Base-by-base conservation (phyloP, 352 stramenopile species). In the Thraustotheca clavata region DNA sequence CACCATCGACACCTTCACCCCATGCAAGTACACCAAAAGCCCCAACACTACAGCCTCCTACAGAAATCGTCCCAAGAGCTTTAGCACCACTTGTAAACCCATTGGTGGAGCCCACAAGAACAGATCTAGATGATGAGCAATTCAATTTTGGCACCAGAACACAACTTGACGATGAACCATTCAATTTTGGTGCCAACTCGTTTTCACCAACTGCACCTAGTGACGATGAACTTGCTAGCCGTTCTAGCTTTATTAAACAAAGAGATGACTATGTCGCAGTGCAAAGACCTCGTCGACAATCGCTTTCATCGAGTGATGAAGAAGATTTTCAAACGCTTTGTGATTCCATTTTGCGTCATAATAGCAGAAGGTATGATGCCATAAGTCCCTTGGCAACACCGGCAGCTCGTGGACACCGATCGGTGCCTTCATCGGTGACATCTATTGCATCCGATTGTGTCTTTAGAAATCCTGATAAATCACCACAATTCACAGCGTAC, bases 251-350 rank as follows among this genome's bases (percentile, higher is more conserved):
- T 29, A 2, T 31, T 40, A 12, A 34, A 54, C 6, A 49, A 20
- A 20, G 35, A 14, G 2, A 14, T 31, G 7, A 24, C n/a, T 24
- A 11, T 14, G 9, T 2, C 11, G 43, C 43, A 52, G 43, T 18
- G 31, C 43, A 31, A 52, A 31, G n/a, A n/a, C 24, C 24, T 7
- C 18, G 38, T 12, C 36, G 33, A 9, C 14, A 14, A 26, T 65
- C 57, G 0, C 38, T 22, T 29, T 63, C 57, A 22, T 65, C 57
- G 8, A 65, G 57, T 32, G 57, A 65, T 14, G 39, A 65, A 27
- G 38, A 65, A 35, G 57, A 40, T 33, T 65, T 65, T 49, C 57
- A 65, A 27, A 18, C 38, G 2, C 57, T 65, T 12, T 65, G 57
- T 27, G 57, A 65, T 27, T 39, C 57, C 20, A 35, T 65, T 6